These are phyloP conservation scores for Ustilago tritici DNA, from an alignment of 1,284 basidiomycete species.

Conservation along the genomic window DNA sequence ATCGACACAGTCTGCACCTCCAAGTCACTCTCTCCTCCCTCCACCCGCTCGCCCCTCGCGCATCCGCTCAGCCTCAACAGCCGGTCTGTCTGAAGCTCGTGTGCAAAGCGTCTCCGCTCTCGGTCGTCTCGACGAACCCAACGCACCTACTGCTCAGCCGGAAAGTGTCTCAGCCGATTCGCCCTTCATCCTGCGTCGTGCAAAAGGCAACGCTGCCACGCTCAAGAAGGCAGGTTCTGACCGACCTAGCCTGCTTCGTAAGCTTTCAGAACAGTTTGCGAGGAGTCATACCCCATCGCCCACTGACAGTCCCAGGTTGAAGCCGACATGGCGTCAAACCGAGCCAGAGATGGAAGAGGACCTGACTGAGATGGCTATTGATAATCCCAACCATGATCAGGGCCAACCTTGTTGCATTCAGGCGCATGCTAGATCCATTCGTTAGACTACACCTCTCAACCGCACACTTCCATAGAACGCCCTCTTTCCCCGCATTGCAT, in stretches of 20 bases:
- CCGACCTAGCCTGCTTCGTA: constrained; percentile 33
- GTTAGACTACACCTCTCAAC: not conserved
- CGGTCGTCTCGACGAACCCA: constrained; percentile 20
- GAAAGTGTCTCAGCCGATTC: constrained; percentile 17
- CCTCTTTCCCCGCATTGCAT: not conserved
- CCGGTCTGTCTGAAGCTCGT: constrained; percentile 32
- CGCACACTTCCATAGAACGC: not conserved
- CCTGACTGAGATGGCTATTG: constrained; percentile 13
- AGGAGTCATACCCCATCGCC: constrained; percentile 33
- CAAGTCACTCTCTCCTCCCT: not conserved
- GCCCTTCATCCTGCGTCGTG: constrained; percentile 3
- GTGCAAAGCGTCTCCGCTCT: constrained; percentile 43
- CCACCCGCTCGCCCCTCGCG: constrained; percentile 13
- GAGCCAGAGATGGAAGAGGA: constrained; percentile 17
- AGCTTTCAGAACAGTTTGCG: constrained; percentile 41
- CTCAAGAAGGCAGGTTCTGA: constrained; percentile 3
- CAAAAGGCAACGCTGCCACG: not conserved
- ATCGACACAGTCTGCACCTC: not conserved
- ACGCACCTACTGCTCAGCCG: not conserved
- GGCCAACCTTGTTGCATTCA: not conserved
- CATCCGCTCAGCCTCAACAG: constrained; percentile 36
- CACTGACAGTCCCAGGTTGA: constrained; percentile 23
- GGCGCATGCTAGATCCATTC: constrained; percentile 14
- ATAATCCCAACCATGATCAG: constrained; percentile 10
- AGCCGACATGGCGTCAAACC: constrained; percentile 6